Evolutionary conservation across 2,329 filamentous ascomycete genomes (phyloP), one percentile per base, ranked within the genome.

Genomic region (Periglandula ipomoeae): DNA sequence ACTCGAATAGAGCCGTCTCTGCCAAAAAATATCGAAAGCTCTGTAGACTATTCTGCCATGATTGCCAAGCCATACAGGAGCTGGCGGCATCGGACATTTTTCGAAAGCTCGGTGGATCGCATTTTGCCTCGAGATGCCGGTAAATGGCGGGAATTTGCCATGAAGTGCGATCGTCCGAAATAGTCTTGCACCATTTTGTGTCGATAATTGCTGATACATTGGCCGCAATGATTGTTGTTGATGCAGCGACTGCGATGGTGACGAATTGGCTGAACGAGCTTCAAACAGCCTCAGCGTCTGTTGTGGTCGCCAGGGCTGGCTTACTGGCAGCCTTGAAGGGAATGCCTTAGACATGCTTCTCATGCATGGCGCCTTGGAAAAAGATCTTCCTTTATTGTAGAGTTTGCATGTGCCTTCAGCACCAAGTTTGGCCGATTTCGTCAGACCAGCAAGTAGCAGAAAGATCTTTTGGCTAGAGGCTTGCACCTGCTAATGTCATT

Each of bases 301-400:
- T 53, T 54, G 53, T 54, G 58, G 56, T 54, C 60, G 59, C 51
- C 62, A 59, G 49, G 65, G 57, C 55, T 60, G 62, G 59, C 63
- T 64, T 57, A 64, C 61, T 49, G 64, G 52, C 55, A 64, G 59
- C 64, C 64, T 62, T 53, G 61, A 61, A 51, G 62, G 61, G 52
- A 63, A 59, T 57, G 58, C 61, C 61, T 63, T 70, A 62, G 67
- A 66, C 69, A 71, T 71, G 55, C 61, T 65, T 55, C 58, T 59
- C 57, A 59, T 56, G 65, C 69, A 71, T 71, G 65, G 60, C 61
- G 61, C 51, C 60, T 56, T 22, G 17, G 17, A 24, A 26, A 26
- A 41, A 2, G 32, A 3, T 32, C 4, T 9, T 13, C 45, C 27
- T 32, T 32, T 8, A 38, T 38, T 26, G 15, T 19, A 47, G 20